Conservation (phyloP, 495 filamentous ascomycete species). For the Terfezia claveryi region DNA sequence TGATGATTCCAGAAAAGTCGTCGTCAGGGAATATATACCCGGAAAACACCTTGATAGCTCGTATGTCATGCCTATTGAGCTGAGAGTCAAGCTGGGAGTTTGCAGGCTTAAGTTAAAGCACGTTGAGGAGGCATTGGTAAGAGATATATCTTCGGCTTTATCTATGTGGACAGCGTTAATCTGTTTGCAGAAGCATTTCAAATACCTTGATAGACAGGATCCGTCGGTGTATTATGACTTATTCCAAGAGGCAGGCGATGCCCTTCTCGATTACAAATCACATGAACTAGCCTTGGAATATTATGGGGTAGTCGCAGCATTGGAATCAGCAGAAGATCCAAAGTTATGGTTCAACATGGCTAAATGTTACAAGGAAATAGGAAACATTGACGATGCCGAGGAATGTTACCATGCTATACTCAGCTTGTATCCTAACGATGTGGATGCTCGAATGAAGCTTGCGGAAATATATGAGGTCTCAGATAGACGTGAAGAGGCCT, state of each 20-base stretch:
- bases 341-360: constrained; percentile 47
- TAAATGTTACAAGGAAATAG: constrained; percentile 44
- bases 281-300: constrained; percentile 48
- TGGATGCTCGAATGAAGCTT: constrained; percentile 51
- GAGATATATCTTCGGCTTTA: constrained; percentile 10
- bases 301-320: constrained; percentile 42
- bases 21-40: constrained; percentile 30
- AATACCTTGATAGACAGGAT: constrained; percentile 19
- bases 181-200: constrained; percentile 27
- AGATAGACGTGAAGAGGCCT: constrained; percentile 45
- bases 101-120: constrained; percentile 51
- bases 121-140: constrained; percentile 55
- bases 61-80: constrained; percentile 67
- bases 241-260: constrained; percentile 47
- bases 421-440: constrained; percentile 40
- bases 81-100: constrained; percentile 68
- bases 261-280: constrained; percentile 34
- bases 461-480: constrained; percentile 59
- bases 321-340: constrained; percentile 25
- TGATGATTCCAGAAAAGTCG: constrained; percentile 41
- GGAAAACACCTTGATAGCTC: constrained; percentile 31
- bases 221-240: constrained; percentile 46
- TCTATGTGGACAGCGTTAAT: background rate
- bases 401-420: constrained; percentile 50
- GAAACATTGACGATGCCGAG: constrained; percentile 42